These are phyloP conservation scores for Xylaria sp. DNA, from an alignment of 2,329 filamentous ascomycete species.

Conservation along the genomic window DNA sequence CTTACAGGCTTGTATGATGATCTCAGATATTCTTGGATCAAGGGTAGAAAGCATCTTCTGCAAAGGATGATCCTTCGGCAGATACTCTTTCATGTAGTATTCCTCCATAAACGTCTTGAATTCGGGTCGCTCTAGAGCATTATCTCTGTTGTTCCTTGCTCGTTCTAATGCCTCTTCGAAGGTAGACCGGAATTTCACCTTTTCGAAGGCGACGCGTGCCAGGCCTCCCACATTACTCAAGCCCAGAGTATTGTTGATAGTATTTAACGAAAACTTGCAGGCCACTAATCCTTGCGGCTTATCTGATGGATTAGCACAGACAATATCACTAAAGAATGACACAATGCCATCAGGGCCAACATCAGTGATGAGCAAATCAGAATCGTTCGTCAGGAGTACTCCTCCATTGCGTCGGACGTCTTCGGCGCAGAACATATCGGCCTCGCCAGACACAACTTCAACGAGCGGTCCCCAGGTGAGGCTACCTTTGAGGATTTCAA, in stretches of 20 bases:
- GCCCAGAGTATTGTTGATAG: constrained; percentile 42
- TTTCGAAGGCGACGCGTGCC: constrained; percentile 50
- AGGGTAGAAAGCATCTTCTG: constrained; percentile 42
- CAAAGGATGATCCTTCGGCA: constrained; percentile 45
- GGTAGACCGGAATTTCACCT: constrained; percentile 22
- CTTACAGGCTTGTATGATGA: constrained; percentile 52
- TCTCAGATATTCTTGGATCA: constrained; percentile 53
- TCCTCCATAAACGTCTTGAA: constrained; percentile 45
- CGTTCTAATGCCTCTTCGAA: constrained; percentile 41
- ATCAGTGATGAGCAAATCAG: constrained; percentile 82
- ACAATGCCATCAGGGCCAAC: constrained; percentile 71
- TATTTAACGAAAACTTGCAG: constrained; percentile 52
- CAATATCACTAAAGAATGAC: constrained; percentile 74
- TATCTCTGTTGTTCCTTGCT: constrained; percentile 47
- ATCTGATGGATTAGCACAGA: constrained; percentile 38
- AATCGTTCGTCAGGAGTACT: constrained; percentile 82
- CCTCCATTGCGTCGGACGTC: constrained; percentile 66
- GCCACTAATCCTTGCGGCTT: constrained; percentile 43
- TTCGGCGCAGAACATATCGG: constrained; percentile 81
- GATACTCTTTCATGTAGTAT: constrained; percentile 42
- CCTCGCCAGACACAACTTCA: constrained; percentile 81
- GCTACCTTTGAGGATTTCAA: constrained; percentile 72
- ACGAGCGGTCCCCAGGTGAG: constrained; percentile 56
- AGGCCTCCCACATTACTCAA: constrained; percentile 47
- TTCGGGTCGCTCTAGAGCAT: constrained; percentile 23